Conservation (phyloP, 23 red algal species). For the Gracilaria domingensis region DNA sequence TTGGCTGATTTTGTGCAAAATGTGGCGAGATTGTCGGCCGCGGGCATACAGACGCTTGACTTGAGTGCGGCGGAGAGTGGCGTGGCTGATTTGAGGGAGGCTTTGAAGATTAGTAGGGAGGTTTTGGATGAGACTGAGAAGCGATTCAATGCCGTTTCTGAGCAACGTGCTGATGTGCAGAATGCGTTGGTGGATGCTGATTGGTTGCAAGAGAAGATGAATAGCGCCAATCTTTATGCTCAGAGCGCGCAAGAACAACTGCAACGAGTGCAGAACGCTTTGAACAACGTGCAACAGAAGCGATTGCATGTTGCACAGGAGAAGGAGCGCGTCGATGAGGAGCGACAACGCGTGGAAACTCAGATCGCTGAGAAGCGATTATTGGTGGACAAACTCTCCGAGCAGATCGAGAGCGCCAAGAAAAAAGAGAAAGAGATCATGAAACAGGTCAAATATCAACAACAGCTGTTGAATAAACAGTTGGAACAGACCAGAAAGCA, state of each 20-base stretch:
- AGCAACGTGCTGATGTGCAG: not conserved
- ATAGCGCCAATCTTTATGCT: not conserved
- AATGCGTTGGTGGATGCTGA: not conserved
- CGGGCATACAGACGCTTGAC: not conserved
- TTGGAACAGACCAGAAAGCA: not conserved
- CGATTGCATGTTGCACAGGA: no score
- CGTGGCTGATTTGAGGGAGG: not conserved
- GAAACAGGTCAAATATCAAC: not conserved
- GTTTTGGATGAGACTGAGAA: not conserved
- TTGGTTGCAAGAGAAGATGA: not conserved
- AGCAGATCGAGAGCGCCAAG: slow-evolving; percentile 2
- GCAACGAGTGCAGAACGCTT: not conserved
- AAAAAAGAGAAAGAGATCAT: not conserved
- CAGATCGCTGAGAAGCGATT: slow-evolving; percentile 4
- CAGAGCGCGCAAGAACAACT: not conserved
- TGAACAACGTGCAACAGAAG: not conserved
- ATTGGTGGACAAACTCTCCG: not conserved
- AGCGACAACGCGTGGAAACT: not conserved
- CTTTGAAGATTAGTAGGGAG: not conserved
- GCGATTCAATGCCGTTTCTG: not conserved
- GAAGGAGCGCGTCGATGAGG: not conserved
- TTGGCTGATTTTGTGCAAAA: slow-evolving; percentile 45
- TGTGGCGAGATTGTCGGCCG: not conserved
- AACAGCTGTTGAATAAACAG: not conserved
- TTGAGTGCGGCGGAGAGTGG: not conserved